Conservation (phyloP, 2,329 filamentous ascomycete species). For the Phialophora verrucosa region DNA sequence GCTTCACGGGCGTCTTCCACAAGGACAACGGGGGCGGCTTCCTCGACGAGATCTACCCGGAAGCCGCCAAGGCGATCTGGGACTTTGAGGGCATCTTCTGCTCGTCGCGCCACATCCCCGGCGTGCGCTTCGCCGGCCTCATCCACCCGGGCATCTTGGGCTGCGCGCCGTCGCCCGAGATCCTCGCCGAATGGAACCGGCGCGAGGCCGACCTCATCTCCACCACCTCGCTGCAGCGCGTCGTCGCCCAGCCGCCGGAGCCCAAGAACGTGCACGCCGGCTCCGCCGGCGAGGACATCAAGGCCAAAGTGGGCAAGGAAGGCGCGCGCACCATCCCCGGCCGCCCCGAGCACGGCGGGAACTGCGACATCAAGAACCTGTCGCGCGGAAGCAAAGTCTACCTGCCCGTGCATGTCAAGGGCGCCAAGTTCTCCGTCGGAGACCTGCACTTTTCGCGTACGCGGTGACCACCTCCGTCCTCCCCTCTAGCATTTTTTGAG, state of each 20-base stretch:
- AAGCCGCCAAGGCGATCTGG: conserved; percentile 77
- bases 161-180: conserved; percentile 78
- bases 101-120: conserved; percentile 82
- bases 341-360: conserved; percentile 84
- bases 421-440: conserved; percentile 88
- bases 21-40: conserved; percentile 86
- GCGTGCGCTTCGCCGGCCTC: conserved; percentile 83
- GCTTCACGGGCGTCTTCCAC: conserved; percentile 83
- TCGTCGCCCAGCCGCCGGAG: conserved; percentile 78
- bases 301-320: conserved; percentile 72
- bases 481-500: neutral
- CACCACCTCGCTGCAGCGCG: conserved; percentile 67
- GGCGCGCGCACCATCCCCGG: conserved; percentile 86
- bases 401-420: conserved; percentile 80
- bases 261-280: conserved; percentile 76
- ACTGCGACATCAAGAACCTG: conserved; percentile 90
- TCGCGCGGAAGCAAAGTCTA: conserved; percentile 81
- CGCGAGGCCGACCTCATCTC: conserved; percentile 81
- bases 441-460: conserved; percentile 80
- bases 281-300: conserved; percentile 61
- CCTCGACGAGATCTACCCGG: conserved; percentile 82
- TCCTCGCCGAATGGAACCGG: conserved; percentile 81
- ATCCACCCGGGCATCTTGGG: conserved; percentile 93
- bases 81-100: conserved; percentile 81
- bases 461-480: conserved; percentile 34